Percentiles rank a stretch among this genome's conserved stretches.
phyloP scores from a whole-genome alignment of 192 early-diverging fungal genomes.

The Endogone sp. region DNA sequence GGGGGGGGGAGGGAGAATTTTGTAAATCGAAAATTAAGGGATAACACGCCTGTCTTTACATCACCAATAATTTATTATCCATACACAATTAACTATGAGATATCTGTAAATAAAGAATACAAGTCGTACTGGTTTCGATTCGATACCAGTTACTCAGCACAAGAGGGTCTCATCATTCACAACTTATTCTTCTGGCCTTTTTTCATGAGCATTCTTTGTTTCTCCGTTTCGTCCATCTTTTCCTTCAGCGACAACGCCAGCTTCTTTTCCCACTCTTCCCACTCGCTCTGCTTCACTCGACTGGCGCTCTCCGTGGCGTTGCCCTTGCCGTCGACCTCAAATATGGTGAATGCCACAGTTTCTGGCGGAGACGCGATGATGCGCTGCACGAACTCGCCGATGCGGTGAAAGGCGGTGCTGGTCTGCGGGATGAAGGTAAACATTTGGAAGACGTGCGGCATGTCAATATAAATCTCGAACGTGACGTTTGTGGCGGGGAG shows the following conservation, averaged over 20 bases:
- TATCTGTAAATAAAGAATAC: too few species aligned
- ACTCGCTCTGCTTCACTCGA: not conserved
- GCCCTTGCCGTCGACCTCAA: not conserved
- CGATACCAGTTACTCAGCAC: too few species aligned
- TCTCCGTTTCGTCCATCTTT: not conserved
- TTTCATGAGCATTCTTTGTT: not conserved
- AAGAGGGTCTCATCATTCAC: too few species aligned
- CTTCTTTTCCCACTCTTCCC: not conserved
- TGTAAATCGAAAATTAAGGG: too few species aligned
- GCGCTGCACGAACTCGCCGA: constrained; percentile 17
- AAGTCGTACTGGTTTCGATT: too few species aligned
- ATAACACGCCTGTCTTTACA: too few species aligned
- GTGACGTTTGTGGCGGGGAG: constrained; percentile 20
- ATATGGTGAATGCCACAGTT: not conserved
- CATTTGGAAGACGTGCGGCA: constrained; percentile 48
- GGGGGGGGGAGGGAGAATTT: too few species aligned
- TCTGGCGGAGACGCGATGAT: not conserved
- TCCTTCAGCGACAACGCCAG: not conserved
- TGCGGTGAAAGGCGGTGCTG: not conserved
- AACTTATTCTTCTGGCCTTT: not conserved
- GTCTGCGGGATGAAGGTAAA: constrained; percentile 12
- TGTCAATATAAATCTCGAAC: constrained; percentile 42
- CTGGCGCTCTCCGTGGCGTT: not conserved
- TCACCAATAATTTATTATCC: too few species aligned
- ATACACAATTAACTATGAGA: too few species aligned